A percentile compares a stretch with the other conserved stretches of the same genome.
phyloP scores from a whole-genome alignment of 345 rosid species.

The Hibiscus tridactylites region DNA sequence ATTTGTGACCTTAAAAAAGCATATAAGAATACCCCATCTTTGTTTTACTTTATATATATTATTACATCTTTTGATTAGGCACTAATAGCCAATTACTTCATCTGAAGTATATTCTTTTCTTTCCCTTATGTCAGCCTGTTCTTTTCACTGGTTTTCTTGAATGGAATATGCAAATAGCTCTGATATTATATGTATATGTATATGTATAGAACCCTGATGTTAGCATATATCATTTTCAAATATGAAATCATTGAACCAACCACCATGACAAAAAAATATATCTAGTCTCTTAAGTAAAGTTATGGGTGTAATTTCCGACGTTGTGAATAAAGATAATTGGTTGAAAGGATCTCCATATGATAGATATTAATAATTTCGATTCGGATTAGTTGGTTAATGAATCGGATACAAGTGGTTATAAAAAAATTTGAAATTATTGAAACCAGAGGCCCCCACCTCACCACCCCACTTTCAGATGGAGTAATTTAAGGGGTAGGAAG shows the following conservation, averaged over 20 bases:
- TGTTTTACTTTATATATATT: background rate
- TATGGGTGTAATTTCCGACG: too few relatives aligned
- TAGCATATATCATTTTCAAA: background rate
- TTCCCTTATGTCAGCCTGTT: background rate
- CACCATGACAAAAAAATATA: too few relatives aligned
- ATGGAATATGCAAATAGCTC: constrained; percentile 3
- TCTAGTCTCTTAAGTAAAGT: too few relatives aligned
- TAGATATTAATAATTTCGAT: too few relatives aligned
- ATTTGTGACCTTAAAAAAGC: background rate
- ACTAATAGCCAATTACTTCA: constrained; percentile 10
- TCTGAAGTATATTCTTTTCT: constrained; percentile 16
- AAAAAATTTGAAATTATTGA: too few relatives aligned
- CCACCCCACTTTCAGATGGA: background rate
- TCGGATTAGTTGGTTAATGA: too few relatives aligned
- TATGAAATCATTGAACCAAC: background rate
- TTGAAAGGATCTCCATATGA: too few relatives aligned
- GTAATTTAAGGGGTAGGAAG: background rate
- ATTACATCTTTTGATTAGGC: constrained; percentile 6
- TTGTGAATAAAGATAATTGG: too few relatives aligned
- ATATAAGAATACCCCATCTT: constrained; percentile 3
- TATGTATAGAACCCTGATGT: constrained; percentile 1
- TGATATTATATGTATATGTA: background rate
- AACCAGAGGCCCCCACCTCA: background rate
- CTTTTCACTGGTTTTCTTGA: background rate
- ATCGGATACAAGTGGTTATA: too few relatives aligned